Evolutionary conservation across 345 rosid species (phyloP), one percentile per base, ranked within the genome.

Genomic region (Carallia pectinifolia): DNA sequence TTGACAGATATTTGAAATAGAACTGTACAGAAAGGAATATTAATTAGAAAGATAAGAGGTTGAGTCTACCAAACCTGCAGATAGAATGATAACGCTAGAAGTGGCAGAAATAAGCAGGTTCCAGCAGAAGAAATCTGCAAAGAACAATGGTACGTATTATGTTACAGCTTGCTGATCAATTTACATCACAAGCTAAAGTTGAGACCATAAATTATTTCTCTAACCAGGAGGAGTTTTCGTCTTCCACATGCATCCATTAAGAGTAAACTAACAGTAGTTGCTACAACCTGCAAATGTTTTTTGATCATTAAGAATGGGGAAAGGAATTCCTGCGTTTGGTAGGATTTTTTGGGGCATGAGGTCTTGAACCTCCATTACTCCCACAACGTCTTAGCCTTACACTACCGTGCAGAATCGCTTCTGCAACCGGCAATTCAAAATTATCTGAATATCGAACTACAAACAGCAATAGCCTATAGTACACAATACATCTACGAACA

Each of bases 221-320:
- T 58, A 47, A 84, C 87, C 82, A 81, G 38, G 15, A 83, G 68
- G 15, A 83, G 83, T 4, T 85, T 81, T 30, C 85, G 77, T 71
- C 88, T 82, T 44, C 89, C 92, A 66, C 62, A 76, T 74, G 61
- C 79, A 71, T 85, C 92, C 7, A 83, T 76, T 7, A 85, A 70
- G 36, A 81, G 19, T 16, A 82, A n/a, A 65, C 81, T 68, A 4
- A 71, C 16, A 63, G 74, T 31, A 27, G 67, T 39, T 23, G 59
- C 64, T 18, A 82, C 76, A 59, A 85, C 40, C 87, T 85, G 81
- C 16, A 64, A 23, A 52, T 33, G 34, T 23, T 33, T 33, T 4
- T 33, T 33, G 34, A 33, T 33, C 34, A 33, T 33, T 33, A 33
- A 33, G 34, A 33, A 33, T 2, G 34, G 34, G 34, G 34, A 33